Conservation (phyloP, 2,329 filamentous ascomycete species). For the Pezicula radicicola region DNA sequence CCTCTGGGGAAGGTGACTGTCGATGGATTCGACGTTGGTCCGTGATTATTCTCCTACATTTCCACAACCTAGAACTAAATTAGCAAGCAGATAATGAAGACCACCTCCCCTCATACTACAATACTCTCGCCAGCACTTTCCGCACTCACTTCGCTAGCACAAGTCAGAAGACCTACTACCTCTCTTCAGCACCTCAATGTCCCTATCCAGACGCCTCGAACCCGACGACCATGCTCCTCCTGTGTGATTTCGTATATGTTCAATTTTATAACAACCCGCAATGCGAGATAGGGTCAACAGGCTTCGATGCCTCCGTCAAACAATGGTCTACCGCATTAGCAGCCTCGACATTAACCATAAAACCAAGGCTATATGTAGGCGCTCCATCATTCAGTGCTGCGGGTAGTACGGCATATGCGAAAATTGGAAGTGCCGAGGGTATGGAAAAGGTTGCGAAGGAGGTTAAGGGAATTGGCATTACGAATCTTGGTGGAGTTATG, state of each 20-base stretch:
- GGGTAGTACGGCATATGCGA: slow-evolving; percentile 29
- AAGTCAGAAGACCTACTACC: slow-evolving; percentile 28
- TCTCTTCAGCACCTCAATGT: slow-evolving; percentile 37
- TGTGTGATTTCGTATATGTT: slow-evolving; percentile 36
- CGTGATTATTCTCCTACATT: background rate
- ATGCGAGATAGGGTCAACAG: slow-evolving; percentile 27
- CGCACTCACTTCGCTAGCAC: slow-evolving; percentile 17
- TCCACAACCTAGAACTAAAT: background rate
- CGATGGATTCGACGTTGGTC: slow-evolving; percentile 36
- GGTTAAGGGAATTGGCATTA: slow-evolving; percentile 22
- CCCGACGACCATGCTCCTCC: slow-evolving; percentile 26
- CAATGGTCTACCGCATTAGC: slow-evolving; percentile 29
- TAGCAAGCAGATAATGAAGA: slow-evolving; percentile 30
- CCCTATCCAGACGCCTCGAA: slow-evolving; percentile 33
- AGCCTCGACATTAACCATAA: slow-evolving; percentile 2
- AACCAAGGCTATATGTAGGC: slow-evolving; percentile 32
- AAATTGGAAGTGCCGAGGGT: slow-evolving; percentile 16
- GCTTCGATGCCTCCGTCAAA: slow-evolving; percentile 24
- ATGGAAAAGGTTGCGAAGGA: slow-evolving; percentile 27
- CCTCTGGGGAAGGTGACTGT: slow-evolving; percentile 29
- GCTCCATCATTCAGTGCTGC: slow-evolving; percentile 27
- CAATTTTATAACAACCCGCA: slow-evolving; percentile 40
- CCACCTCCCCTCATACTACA: slow-evolving; percentile 22
- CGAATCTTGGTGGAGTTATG: slow-evolving; percentile 37
- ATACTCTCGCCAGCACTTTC: slow-evolving; percentile 28